Evolutionary conservation across 2,329 filamentous ascomycete species (phyloP).

Genomic region (Graphilbum sp.): DNA sequence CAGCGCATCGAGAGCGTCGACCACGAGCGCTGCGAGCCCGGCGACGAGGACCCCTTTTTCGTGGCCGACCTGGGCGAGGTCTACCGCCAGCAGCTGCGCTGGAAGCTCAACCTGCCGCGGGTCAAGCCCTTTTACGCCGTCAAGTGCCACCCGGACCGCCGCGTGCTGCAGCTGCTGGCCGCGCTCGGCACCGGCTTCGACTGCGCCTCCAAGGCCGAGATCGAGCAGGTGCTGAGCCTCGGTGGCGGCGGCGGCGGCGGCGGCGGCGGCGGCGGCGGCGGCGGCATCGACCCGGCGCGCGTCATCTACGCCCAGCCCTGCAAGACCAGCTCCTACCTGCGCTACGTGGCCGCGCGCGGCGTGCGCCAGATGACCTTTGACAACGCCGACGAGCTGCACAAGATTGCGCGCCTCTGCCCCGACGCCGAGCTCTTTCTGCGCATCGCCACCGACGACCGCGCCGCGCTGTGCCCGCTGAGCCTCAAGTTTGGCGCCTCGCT

Average conservation of each 20-base stretch:
- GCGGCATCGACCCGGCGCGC: conserved; percentile 68
- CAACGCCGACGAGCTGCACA: conserved; percentile 94
- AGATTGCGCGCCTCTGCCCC: conserved; percentile 85
- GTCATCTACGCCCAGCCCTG: conserved; percentile 99
- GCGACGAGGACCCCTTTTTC: conserved; percentile 96
- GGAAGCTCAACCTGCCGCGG: conserved; percentile 85
- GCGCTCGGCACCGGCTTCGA: conserved; percentile 90
- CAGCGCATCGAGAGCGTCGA: conserved; percentile 72
- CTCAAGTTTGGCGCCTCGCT: conserved; percentile 93
- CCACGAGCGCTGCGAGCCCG: conserved; percentile 72
- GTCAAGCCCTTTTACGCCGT: conserved; percentile 97
- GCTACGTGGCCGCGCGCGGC: conserved; percentile 66
- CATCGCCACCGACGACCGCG: conserved; percentile 91
- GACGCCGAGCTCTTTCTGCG: conserved; percentile 83
- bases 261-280: no score
- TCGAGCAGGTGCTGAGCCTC: conserved; percentile 74
- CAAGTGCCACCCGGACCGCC: conserved; percentile 94
- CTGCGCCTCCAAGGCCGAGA: conserved; percentile 94
- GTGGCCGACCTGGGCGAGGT: conserved; percentile 96
- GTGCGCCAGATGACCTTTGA: conserved; percentile 99
- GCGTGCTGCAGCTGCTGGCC: conserved; percentile 75
- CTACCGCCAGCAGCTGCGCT: conserved; percentile 95
- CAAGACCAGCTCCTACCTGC: conserved; percentile 97
- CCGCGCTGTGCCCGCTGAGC: conserved; percentile 84
- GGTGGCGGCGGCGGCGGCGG: no score